Conservation (phyloP, 2,329 filamentous ascomycete genomes). For the Ophiostoma sp. region DNA sequence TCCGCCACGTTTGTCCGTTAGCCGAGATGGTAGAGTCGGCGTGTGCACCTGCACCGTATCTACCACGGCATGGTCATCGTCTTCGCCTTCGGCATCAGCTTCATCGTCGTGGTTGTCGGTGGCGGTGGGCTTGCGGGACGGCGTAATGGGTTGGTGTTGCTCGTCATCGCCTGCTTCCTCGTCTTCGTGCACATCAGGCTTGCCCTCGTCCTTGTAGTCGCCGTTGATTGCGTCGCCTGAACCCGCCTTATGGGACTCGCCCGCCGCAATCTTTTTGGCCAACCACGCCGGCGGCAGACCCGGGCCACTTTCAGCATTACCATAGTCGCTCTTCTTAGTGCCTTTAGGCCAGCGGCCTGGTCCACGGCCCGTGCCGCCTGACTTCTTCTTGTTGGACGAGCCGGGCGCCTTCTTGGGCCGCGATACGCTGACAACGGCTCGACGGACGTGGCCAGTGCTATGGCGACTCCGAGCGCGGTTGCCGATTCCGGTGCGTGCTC, state of each 20-base stretch:
- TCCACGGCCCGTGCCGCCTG: conserved; percentile 63
- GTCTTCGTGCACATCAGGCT: neutral
- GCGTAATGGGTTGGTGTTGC: neutral
- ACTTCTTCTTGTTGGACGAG: conserved; percentile 52
- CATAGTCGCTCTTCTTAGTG: conserved; percentile 67
- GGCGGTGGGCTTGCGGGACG: neutral
- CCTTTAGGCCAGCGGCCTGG: conserved; percentile 68
- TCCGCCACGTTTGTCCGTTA: conserved; percentile 33
- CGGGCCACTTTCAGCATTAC: conserved; percentile 65
- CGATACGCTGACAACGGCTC: conserved; percentile 34
- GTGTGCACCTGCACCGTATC: conserved; percentile 44
- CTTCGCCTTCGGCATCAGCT: conserved; percentile 35
- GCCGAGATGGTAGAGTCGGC: conserved; percentile 33
- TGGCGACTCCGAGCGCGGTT: conserved; percentile 45
- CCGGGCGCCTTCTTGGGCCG: conserved; percentile 44
- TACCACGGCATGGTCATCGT: neutral
- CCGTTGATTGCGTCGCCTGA: neutral
- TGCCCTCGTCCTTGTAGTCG: neutral
- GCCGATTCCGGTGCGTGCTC: conserved; percentile 39
- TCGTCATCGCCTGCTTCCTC: neutral
- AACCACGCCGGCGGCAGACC: conserved; percentile 62
- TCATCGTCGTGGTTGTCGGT: conserved; percentile 34
- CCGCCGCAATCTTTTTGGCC: conserved; percentile 34
- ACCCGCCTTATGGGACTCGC: neutral
- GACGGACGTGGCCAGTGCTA: conserved; percentile 39